Evolutionary conservation across 2,329 filamentous ascomycete species (phyloP), one percentile per base, ranked within the genome.

Genomic region (Diaporthe vexans): DNA sequence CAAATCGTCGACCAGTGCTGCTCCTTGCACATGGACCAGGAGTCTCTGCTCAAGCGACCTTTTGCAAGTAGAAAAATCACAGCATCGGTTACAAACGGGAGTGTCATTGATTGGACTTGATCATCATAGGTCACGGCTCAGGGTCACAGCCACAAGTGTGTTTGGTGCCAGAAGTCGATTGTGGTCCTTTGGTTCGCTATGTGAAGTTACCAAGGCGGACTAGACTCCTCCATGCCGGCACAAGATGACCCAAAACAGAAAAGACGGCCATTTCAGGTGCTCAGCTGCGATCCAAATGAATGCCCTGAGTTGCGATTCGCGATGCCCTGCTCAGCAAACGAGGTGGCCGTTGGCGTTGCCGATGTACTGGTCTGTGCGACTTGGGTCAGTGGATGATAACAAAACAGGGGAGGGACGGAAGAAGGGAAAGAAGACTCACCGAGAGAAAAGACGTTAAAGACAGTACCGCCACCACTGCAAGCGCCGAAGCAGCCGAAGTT

Each of bases 401-500:
- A 3, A 9, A 2, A 2, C 21, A 48, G 46, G 21, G 9, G 21
- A 10, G 21, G 2, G 21, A 9, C 0, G 43, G 8, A 4, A 10
- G 21, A 24, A 51, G 46, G 46, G 1, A n/a, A 1, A 24, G 21
- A 21, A 4, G 21, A 48, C 59, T 63, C 48, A 63, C 59, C 4
- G 24, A 63, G 59, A n/a, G 37, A 19, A 29, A 63, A 63, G 40
- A 63, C 40, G 24, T 48, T 37, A 24, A 46, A 63, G 17, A 8
- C 59, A 17, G 15, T 46, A 10, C 58, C 58, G 2, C 7, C 11
- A 3, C 35, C 59, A 33, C 7, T 43, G 59, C 59, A 63, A 7
- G 40, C 40, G 19, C 59, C 59, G 15, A 29, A 48, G 17, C 59
- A 63, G 17, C 59, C 59, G 17, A 63, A 63, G 59, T 63, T 48